phyloP scores from a whole-genome alignment of 2,329 filamentous ascomycete genomes.

The Colletotrichum sp. region DNA sequence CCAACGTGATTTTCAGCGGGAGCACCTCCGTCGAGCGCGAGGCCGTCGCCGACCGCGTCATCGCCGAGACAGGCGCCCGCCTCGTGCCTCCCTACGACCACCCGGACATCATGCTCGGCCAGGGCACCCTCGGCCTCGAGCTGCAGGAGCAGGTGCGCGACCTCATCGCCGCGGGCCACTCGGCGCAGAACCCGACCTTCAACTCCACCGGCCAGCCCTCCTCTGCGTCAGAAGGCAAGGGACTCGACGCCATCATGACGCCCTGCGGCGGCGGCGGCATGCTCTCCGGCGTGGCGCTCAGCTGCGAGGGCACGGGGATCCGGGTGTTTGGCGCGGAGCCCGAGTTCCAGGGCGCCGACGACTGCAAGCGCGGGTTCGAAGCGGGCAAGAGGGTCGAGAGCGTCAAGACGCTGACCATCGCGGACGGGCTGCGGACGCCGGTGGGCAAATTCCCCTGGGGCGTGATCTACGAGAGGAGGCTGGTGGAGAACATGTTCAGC shows the following conservation, averaged over 20 bases:
- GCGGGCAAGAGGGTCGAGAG: conserved; percentile 66
- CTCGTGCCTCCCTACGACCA: conserved; percentile 93
- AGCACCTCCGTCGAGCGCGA: conserved; percentile 83
- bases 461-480: conserved; percentile 73
- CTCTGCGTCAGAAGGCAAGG: conserved; percentile 24
- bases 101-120: conserved; percentile 87
- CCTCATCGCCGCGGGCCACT: conserved; percentile 44
- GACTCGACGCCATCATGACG: conserved; percentile 75
- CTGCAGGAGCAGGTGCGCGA: conserved; percentile 74
- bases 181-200: conserved; percentile 6
- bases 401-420: conserved; percentile 82
- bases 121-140: conserved; percentile 89
- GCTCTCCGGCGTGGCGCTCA: conserved; percentile 82
- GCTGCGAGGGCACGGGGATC: conserved; percentile 73
- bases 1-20: conserved; percentile 81
- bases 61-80: conserved; percentile 74
- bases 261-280: conserved; percentile 90
- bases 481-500: conserved; percentile 73
- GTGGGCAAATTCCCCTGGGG: conserved; percentile 79
- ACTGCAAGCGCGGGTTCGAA: conserved; percentile 74
- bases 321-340: conserved; percentile 89
- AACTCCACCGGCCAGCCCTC: background rate
- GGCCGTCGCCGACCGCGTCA: conserved; percentile 72
- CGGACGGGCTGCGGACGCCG: conserved; percentile 86
- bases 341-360: conserved; percentile 81